These are phyloP conservation scores for Dysphania ambrosioides DNA, from an alignment of 148 eudicot genomes.

Conservation along the genomic window DNA sequence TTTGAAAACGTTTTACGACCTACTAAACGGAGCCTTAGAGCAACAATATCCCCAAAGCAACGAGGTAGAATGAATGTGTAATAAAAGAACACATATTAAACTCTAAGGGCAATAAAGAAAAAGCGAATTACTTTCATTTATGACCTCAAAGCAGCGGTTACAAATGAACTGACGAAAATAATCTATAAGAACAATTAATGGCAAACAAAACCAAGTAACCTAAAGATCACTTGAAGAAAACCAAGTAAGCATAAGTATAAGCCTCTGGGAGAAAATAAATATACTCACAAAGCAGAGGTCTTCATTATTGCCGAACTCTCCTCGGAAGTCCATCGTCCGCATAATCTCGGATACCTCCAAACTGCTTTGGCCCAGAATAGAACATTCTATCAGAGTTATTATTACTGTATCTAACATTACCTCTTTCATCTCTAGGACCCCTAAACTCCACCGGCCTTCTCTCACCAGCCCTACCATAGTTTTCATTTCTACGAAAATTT, in stretches of 20 bases:
- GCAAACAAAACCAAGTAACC: not conserved
- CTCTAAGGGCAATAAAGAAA: not conserved
- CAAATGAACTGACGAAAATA: not conserved
- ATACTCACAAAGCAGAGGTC: not conserved
- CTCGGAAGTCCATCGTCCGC: conserved; percentile 29
- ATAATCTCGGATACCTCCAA: conserved; percentile 28
- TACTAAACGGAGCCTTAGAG: too few species aligned
- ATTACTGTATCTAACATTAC: conserved; percentile 23
- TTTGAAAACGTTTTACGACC: too few species aligned
- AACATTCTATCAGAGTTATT: conserved; percentile 30
- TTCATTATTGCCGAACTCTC: conserved; percentile 17
- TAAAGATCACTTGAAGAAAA: conserved; percentile 4
- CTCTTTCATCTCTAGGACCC: conserved; percentile 35
- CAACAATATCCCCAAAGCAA: too few species aligned
- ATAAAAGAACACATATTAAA: not conserved
- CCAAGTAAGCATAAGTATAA: not conserved
- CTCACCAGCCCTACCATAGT: conserved; percentile 24
- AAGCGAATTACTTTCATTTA: not conserved
- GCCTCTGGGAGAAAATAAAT: not conserved
- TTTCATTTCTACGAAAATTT: conserved; percentile 25
- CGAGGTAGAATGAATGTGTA: not conserved
- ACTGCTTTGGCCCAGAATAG: conserved; percentile 24
- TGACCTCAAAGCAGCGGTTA: conserved; percentile 14
- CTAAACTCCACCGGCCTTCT: conserved; percentile 34
- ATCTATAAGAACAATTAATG: not conserved